Conservation (phyloP, 177 flowering plant species). For the Tripterygium wilfordii region DNA sequence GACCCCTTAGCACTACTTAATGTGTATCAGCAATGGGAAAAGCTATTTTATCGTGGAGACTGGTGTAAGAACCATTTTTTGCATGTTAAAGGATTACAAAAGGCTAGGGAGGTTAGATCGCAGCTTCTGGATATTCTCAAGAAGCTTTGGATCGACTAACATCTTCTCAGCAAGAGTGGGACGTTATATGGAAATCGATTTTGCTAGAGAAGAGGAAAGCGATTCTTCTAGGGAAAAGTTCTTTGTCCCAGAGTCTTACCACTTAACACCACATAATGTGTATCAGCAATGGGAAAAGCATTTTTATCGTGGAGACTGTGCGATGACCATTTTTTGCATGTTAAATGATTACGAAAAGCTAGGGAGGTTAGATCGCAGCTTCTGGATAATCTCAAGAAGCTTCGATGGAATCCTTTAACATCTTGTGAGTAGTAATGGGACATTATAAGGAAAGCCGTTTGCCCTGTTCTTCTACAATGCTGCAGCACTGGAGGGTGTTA, state of each 20-base stretch:
- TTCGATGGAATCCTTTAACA: slow-evolving; percentile 68
- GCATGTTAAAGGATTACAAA: slow-evolving; percentile 80
- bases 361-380: slow-evolving; percentile 94
- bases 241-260: slow-evolving; percentile 91
- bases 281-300: slow-evolving; percentile 90
- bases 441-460: slow-evolving; percentile 74
- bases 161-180: slow-evolving; percentile 70
- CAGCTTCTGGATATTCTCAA: slow-evolving; percentile 83
- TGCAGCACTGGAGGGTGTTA: slow-evolving; percentile 79
- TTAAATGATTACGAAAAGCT: slow-evolving; percentile 81
- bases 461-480: slow-evolving; percentile 88
- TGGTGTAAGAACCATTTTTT: slow-evolving; percentile 94
- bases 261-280: slow-evolving; percentile 76
- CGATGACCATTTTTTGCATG: slow-evolving; percentile 83
- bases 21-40: slow-evolving; percentile 89
- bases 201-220: no score
- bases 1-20: slow-evolving; percentile 85
- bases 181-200: no score
- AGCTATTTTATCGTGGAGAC: slow-evolving; percentile 73
- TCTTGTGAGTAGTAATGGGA: slow-evolving; percentile 77
- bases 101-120: slow-evolving; percentile 93
- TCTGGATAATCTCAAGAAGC: slow-evolving; percentile 67
- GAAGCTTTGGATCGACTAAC: slow-evolving; percentile 66
- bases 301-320: slow-evolving; percentile 87
- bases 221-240: slow-evolving; percentile 93